Conservation (phyloP, 1,284 basidiomycete genomes). For the Ceratobasidium papillatum region DNA sequence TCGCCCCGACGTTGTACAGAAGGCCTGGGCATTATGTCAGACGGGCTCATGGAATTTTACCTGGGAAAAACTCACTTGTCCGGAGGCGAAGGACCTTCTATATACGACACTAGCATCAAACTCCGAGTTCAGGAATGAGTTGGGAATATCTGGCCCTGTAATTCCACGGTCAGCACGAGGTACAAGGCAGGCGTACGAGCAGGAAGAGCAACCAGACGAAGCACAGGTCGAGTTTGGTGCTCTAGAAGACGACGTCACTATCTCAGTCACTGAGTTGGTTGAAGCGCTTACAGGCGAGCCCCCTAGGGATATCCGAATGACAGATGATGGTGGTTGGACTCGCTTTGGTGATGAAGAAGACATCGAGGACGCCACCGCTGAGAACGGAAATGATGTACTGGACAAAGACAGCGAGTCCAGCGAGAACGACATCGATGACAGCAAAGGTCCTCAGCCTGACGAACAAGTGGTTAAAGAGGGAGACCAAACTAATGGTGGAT, state of each 20-base stretch:
- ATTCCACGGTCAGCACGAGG: not conserved
- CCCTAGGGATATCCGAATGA: not conserved
- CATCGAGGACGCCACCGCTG: not conserved
- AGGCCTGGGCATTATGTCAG: constrained; percentile 23
- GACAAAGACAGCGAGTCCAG: not conserved
- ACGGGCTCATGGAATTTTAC: constrained; percentile 15
- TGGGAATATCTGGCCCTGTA: not conserved
- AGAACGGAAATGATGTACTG: not conserved
- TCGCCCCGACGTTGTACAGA: not conserved
- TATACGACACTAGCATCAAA: not conserved
- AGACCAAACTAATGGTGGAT: too few relatives aligned
- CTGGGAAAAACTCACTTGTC: constrained; percentile 11
- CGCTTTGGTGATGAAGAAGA: not conserved
- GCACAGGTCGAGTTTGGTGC: not conserved
- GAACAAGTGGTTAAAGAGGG: too few relatives aligned
- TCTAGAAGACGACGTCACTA: not conserved
- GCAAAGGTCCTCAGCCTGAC: too few relatives aligned
- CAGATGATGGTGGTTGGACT: not conserved
- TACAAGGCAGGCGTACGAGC: too few relatives aligned
- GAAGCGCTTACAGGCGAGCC: not conserved
- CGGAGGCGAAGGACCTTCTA: not conserved
- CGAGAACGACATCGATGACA: too few relatives aligned
- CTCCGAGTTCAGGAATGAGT: not conserved
- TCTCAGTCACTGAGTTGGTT: not conserved
- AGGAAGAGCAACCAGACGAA: not conserved